Evolutionary conservation across 129 eudicot genomes (phyloP).

Genomic region (Glebionis coronaria): DNA sequence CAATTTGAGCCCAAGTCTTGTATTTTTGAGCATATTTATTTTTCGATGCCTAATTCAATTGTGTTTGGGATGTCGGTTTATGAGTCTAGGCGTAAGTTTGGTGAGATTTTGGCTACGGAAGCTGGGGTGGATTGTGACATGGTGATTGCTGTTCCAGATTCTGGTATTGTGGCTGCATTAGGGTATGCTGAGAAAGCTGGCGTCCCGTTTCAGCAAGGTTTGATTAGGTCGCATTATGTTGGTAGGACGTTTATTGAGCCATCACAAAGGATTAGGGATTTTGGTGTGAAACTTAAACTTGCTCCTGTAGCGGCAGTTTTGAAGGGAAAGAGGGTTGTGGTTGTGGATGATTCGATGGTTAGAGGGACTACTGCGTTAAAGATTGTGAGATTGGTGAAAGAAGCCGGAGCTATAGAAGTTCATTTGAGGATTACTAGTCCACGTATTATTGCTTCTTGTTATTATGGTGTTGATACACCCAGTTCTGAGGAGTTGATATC

Average conservation of each 20-base stretch:
- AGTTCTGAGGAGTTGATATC: conserved; percentile 74
- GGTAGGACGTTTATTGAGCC: conserved; percentile 81
- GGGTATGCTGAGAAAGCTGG: conserved; percentile 78
- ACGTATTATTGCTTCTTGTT: conserved; percentile 68
- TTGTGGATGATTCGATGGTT: conserved; percentile 79
- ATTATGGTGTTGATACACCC: conserved; percentile 80
- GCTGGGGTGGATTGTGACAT: conserved; percentile 75
- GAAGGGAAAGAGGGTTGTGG: conserved; percentile 76
- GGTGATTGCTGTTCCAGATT: conserved; percentile 83
- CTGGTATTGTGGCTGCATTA: conserved; percentile 78
- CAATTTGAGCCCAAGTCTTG: conserved; percentile 65
- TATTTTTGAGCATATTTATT: conserved; percentile 70
- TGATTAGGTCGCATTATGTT: conserved; percentile 77
- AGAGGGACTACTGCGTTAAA: conserved; percentile 77
- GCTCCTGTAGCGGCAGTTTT: conserved; percentile 68
- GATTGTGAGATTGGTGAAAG: conserved; percentile 61
- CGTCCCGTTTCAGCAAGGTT: conserved; percentile 64
- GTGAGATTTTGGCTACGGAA: conserved; percentile 59
- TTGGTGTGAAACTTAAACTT: conserved; percentile 72
- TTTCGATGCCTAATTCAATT: conserved; percentile 59
- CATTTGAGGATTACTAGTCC: conserved; percentile 87
- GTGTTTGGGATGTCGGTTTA: conserved; percentile 76
- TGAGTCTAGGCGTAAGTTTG: conserved; percentile 47
- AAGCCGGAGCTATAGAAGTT: conserved; percentile 77
- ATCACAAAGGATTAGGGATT: conserved; percentile 68